phyloP scores from a whole-genome alignment of 2,329 filamentous ascomycete species.

The Monosporascus sp. region DNA sequence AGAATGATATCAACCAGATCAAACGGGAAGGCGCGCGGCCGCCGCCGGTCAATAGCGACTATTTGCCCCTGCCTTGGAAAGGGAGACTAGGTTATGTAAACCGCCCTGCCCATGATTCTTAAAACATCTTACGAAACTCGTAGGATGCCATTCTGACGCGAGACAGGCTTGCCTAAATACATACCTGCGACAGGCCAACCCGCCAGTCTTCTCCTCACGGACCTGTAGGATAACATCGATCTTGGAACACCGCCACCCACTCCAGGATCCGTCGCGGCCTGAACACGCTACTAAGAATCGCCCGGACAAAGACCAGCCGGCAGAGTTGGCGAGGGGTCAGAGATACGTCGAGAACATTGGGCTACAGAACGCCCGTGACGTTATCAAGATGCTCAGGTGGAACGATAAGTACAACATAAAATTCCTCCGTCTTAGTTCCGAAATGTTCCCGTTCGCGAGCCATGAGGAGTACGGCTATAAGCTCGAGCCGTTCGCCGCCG shows the following conservation, averaged over 20 bases:
- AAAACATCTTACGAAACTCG: neutral
- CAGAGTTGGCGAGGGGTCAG: conserved; percentile 61
- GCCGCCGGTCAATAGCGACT: conserved; percentile 76
- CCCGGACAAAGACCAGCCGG: conserved; percentile 66
- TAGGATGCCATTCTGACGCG: conserved; percentile 7
- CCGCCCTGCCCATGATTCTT: conserved; percentile 8
- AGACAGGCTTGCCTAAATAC: conserved; percentile 80
- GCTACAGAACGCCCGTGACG: conserved; percentile 75
- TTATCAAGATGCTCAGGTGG: conserved; percentile 83
- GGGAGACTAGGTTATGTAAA: conserved; percentile 83
- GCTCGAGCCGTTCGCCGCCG: conserved; percentile 75
- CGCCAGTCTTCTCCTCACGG: conserved; percentile 82
- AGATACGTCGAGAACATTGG: conserved; percentile 72
- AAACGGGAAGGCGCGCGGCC: conserved; percentile 43
- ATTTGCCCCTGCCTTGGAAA: conserved; percentile 83
- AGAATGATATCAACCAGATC: conserved; percentile 14
- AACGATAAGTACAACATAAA: conserved; percentile 88
- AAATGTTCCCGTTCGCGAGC: conserved; percentile 96
- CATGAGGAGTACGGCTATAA: conserved; percentile 83
- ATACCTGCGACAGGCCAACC: conserved; percentile 75
- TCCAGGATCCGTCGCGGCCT: conserved; percentile 68
- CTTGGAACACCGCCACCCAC: conserved; percentile 77
- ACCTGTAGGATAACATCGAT: conserved; percentile 91
- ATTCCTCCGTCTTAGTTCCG: conserved; percentile 86
- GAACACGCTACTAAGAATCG: conserved; percentile 82